Evolutionary conservation across 768 basidiomycete genomes (phyloP).

Genomic region (Polyporus arcularius): DNA sequence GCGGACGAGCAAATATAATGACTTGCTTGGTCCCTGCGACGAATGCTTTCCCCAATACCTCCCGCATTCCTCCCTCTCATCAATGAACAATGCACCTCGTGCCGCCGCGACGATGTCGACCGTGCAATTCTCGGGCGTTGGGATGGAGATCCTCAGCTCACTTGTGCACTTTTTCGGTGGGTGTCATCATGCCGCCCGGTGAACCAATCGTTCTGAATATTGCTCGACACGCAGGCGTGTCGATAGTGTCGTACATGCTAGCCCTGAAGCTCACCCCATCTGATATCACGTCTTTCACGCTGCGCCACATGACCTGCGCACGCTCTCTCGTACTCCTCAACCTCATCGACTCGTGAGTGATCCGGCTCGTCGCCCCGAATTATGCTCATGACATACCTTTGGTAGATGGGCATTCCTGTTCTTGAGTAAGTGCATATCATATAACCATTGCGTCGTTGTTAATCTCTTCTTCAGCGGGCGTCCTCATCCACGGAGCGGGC

Average conservation of each 20-base stretch:
- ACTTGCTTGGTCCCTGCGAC: too few relatives aligned
- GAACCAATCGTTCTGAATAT: neutral
- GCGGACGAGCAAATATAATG: too few relatives aligned
- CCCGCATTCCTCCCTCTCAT: neutral
- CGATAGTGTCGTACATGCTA: conserved; percentile 38
- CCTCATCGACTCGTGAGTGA: conserved; percentile 40
- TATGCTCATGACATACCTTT: neutral
- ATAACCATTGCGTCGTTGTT: neutral
- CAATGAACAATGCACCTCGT: neutral
- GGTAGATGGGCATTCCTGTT: conserved; percentile 42
- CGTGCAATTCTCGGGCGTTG: conserved; percentile 12
- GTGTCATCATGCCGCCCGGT: neutral
- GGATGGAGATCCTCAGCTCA: conserved; percentile 14
- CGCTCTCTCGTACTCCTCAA: conserved; percentile 43
- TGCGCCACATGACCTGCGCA: conserved; percentile 39
- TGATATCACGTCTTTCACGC: conserved; percentile 29
- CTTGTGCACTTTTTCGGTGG: conserved; percentile 20
- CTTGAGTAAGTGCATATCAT: conserved; percentile 32
- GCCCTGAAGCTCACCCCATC: conserved; percentile 39
- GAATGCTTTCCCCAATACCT: neutral
- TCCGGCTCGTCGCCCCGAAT: neutral
- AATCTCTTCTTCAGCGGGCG: conserved; percentile 33
- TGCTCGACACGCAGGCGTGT: conserved; percentile 27
- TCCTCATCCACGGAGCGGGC: conserved; percentile 48
- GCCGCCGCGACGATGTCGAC: neutral